A percentile compares a stretch with the other conserved stretches of the same genome.
Evolutionary conservation across 768 basidiomycete genomes (phyloP).

Genomic region (Auricularia sp.): DNA sequence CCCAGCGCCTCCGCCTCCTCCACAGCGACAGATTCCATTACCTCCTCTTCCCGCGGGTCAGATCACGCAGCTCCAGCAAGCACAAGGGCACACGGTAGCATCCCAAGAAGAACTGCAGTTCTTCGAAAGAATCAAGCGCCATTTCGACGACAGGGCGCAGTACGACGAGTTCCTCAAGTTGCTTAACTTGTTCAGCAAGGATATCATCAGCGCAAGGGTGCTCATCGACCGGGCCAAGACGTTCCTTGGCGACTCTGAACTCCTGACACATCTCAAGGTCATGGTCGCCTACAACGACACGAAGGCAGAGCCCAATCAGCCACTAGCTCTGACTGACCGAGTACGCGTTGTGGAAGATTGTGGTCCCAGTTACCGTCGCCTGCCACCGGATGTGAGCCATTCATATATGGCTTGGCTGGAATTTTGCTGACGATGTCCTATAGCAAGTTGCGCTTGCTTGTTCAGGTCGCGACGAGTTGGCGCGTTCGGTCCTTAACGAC

Average conservation of each 20-base stretch:
- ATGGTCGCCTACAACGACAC: slow-evolving; percentile 80
- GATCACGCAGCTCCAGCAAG: slow-evolving; percentile 20
- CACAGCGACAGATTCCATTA: slow-evolving; percentile 12
- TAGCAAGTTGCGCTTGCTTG: slow-evolving; percentile 85
- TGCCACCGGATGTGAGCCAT: slow-evolving; percentile 64
- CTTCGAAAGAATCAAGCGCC: slow-evolving; percentile 81
- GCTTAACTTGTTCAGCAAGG: slow-evolving; percentile 89
- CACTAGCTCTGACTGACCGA: neutral
- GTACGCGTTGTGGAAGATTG: slow-evolving; percentile 22
- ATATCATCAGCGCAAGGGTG: slow-evolving; percentile 78
- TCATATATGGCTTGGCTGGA: neutral
- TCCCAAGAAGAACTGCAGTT: slow-evolving; percentile 60
- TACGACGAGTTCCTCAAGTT: slow-evolving; percentile 95
- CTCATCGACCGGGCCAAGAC: slow-evolving; percentile 72
- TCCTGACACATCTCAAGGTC: slow-evolving; percentile 72
- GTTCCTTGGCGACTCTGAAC: slow-evolving; percentile 65
- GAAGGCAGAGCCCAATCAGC: neutral
- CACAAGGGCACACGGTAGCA: slow-evolving; percentile 13
- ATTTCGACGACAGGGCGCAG: slow-evolving; percentile 60
- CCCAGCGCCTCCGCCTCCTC: slow-evolving; percentile 2
- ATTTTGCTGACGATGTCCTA: neutral
- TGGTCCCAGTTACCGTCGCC: slow-evolving; percentile 79
- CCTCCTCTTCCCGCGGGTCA: slow-evolving; percentile 6
- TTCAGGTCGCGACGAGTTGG: slow-evolving; percentile 95
- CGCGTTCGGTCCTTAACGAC: slow-evolving; percentile 90